Base-by-base conservation (phyloP, 495 filamentous ascomycete genomes). In the Cetradonia linearis region DNA sequence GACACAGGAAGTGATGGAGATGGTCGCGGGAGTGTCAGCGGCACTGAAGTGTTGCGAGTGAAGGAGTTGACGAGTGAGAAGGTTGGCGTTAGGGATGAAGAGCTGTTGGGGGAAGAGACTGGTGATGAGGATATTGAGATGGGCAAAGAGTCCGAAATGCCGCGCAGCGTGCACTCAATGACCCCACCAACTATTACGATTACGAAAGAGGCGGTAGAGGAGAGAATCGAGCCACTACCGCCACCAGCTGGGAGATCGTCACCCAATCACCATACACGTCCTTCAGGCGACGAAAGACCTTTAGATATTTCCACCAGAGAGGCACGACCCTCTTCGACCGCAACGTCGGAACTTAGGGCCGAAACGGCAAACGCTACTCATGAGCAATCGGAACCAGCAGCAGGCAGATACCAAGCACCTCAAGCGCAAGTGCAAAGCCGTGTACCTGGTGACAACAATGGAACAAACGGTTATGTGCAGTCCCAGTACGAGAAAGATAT, bases 61-160 rank as follows among this genome's bases (percentile, higher is more conserved):
- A 47, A 54, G 47, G 49, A 48, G 18, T 27, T 49, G 33, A 30
- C 20, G 18, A 42, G 61, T 28, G 58, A 60, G 62, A 61, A 49
- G 62, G 53, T 31, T 7, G 64, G 59, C 4, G 66, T 68, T 27
- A 55, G 63, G 47, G 66, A 68, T 49, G 63, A 66, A 30, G 66
- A 68, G 28, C 46, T 68, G n/a, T 48, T 68, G 4, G 66, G 66
- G 27, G 66, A 68, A 60, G 61, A 64, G 34, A 56, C 56, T 3
- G 60, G 59, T 25, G 61, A 56, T 36, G 64, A 63, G n/a, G 64
- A 62, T 11, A 59, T 63, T 27, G 66, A 64, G 69, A 74, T 33
- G 23, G 60, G 30, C 7, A 50, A 56, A 25, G 50, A 55, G 56
- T 40, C 56, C 18, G 56, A 18, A 1, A 31, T 13, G 10, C 28